phyloP scores from a whole-genome alignment of 1,284 basidiomycete genomes.

The Cutaneotrichosporon sp. region DNA sequence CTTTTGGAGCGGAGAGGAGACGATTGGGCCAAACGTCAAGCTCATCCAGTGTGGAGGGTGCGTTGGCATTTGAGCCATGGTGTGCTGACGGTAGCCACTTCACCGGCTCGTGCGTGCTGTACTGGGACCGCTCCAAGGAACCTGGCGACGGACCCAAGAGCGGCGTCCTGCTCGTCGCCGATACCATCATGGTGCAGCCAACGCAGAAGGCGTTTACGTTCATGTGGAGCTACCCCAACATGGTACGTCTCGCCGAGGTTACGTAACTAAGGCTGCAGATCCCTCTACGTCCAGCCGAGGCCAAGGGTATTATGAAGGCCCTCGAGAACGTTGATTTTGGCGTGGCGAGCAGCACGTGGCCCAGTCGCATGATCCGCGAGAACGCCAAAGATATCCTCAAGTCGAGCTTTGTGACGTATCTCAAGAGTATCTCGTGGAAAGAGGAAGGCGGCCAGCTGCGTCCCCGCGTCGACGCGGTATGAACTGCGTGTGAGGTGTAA shows the following conservation, averaged over 20 bases:
- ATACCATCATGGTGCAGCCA: conserved; percentile 45
- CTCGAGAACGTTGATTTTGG: conserved; percentile 27
- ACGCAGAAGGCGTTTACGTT: conserved; percentile 42
- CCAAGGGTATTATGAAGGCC: conserved; percentile 23
- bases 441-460: conserved; percentile 15
- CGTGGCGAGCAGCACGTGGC: conserved; percentile 43
- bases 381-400: conserved; percentile 33
- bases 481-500: no score
- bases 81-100: conserved; percentile 34
- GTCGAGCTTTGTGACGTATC: conserved; percentile 30
- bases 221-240: conserved; percentile 46
- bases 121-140: conserved; percentile 44
- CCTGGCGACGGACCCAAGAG: conserved; percentile 27
- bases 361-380: conserved; percentile 31
- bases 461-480: not conserved
- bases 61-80: conserved; percentile 5
- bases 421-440: conserved; percentile 36
- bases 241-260: conserved; percentile 19
- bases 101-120: conserved; percentile 39
- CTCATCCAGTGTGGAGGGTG: conserved; percentile 46
- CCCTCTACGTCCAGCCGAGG: conserved; percentile 36
- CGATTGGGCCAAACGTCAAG: conserved; percentile 28
- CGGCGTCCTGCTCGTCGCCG: conserved; percentile 39
- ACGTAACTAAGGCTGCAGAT: conserved; percentile 26
- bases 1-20: conserved; percentile 28